These are phyloP conservation scores for Cladosporium velox DNA, from an alignment of 2,329 filamentous ascomycete species.

Conservation along the genomic window DNA sequence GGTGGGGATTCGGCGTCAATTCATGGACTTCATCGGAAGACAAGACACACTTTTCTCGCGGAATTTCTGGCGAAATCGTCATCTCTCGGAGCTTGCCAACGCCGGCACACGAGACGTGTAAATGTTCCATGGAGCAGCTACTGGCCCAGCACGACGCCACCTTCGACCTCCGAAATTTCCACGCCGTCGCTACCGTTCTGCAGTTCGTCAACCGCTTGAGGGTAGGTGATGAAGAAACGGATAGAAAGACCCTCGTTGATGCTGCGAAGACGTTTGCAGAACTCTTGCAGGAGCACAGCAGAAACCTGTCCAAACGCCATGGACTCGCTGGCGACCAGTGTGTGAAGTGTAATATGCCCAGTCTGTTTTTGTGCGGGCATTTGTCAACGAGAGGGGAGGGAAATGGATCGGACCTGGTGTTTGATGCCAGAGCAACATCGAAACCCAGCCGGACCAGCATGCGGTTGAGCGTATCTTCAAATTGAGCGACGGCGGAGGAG, in stretches of 20 bases:
- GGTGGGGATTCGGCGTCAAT: conserved; percentile 8
- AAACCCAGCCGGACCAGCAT: not conserved
- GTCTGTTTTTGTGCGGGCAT: not conserved
- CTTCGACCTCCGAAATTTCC: not conserved
- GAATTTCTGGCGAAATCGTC: not conserved
- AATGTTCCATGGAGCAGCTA: not conserved
- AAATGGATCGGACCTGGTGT: not conserved
- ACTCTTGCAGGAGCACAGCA: conserved; percentile 5
- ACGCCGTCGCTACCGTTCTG: not conserved
- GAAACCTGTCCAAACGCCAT: not conserved
- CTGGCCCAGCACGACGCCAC: not conserved
- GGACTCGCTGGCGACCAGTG: conserved; percentile 6
- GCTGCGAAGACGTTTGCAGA: not conserved
- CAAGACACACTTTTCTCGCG: conserved; percentile 4
- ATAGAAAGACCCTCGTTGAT: not conserved
- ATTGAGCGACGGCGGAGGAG: not conserved
- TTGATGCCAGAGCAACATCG: not conserved
- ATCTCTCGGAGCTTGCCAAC: not conserved
- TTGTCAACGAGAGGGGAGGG: not conserved
- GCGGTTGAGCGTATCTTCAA: not conserved
- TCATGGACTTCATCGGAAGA: not conserved
- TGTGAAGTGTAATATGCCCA: not conserved
- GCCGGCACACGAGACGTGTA: not conserved
- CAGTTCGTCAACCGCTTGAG: not conserved
- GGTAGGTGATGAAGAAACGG: not conserved